Evolutionary conservation across 495 filamentous ascomycete genomes (phyloP).

Genomic region (Cairneyella variabilis): DNA sequence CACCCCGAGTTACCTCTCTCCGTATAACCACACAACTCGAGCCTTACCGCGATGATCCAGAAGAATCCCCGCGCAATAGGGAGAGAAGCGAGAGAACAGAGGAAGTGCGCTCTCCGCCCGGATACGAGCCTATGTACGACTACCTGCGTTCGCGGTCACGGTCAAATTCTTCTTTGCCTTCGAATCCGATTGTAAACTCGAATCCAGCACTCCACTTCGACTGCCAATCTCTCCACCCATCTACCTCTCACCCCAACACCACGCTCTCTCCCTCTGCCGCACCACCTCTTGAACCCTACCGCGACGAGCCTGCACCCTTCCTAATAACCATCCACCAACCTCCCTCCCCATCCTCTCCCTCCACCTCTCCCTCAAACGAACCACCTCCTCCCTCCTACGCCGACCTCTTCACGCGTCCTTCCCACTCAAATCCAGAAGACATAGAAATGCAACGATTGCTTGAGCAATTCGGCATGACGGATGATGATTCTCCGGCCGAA

Average conservation of each 20-base stretch:
- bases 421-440: too few relatives aligned
- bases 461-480: conserved; percentile 1
- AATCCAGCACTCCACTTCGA: not conserved
- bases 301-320: conserved; percentile 21
- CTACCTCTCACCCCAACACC: not conserved
- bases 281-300: conserved; percentile 7
- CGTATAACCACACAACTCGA: not conserved
- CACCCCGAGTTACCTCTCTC: too few relatives aligned
- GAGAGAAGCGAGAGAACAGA: not conserved
- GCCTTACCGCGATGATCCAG: conserved; percentile 21
- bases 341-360: not conserved
- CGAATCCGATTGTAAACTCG: too few relatives aligned
- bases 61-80: not conserved
- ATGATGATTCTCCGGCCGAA: conserved; percentile 14
- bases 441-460: conserved; percentile 12
- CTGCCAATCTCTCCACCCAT: not conserved
- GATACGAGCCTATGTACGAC: conserved; percentile 25
- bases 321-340: conserved; percentile 15
- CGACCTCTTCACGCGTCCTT: conserved; percentile 8
- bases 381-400: conserved; percentile 22
- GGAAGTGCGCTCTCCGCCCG: conserved; percentile 4
- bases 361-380: too few relatives aligned
- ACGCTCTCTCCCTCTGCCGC: not conserved
- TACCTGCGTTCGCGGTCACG: conserved; percentile 19
- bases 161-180: not conserved